Conservation (phyloP, 2,329 filamentous ascomycete species). For the Arachnomyces sp. region DNA sequence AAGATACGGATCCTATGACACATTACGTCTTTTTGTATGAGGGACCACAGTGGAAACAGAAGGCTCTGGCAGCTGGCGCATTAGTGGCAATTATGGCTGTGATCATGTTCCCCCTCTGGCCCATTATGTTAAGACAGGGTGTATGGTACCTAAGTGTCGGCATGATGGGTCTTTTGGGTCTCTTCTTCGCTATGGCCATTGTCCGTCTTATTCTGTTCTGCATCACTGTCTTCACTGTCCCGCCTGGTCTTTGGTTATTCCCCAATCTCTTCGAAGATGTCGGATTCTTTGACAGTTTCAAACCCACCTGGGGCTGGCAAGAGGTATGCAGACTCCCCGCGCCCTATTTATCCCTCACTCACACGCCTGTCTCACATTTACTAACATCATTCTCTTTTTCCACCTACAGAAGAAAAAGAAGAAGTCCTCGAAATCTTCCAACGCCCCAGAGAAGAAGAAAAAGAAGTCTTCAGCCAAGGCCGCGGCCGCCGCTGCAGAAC, state of each 20-base stretch:
- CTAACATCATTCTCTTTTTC: neutral
- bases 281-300: slow-evolving; percentile 95
- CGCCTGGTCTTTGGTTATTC: slow-evolving; percentile 95
- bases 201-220: slow-evolving; percentile 93
- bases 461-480: slow-evolving; percentile 29
- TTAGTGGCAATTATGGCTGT: slow-evolving; percentile 76
- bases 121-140: slow-evolving; percentile 76
- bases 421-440: slow-evolving; percentile 5
- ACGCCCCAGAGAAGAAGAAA: slow-evolving; percentile 26
- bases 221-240: slow-evolving; percentile 72
- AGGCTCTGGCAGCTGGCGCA: slow-evolving; percentile 79
- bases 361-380: neutral
- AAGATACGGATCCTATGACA: slow-evolving; percentile 59
- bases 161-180: slow-evolving; percentile 75
- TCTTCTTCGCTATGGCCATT: slow-evolving; percentile 97
- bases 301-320: slow-evolving; percentile 95
- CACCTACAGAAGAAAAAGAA: neutral
- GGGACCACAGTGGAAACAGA: slow-evolving; percentile 85
- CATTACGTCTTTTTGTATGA: slow-evolving; percentile 98
- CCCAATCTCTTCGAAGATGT: slow-evolving; percentile 98
- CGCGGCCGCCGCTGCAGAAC: slow-evolving; percentile 4
- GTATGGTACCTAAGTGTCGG: slow-evolving; percentile 98
- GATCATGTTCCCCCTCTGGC: slow-evolving; percentile 95
- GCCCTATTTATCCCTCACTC: neutral
- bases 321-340: slow-evolving; percentile 54